Base-by-base conservation (phyloP, 306 rosid genomes). In the Acacia confusa region DNA sequence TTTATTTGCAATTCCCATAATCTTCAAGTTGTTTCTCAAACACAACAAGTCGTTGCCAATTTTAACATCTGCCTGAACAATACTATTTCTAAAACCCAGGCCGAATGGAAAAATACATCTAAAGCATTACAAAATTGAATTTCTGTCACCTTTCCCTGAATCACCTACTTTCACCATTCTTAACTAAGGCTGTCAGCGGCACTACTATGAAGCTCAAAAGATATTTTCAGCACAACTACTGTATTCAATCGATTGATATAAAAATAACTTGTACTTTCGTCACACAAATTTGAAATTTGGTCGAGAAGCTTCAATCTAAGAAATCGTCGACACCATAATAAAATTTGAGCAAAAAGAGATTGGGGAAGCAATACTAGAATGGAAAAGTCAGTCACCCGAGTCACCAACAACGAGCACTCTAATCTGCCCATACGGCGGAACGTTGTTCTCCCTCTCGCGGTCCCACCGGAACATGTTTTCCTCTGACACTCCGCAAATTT, bases 371-470 rank as follows among this genome's bases (percentile, higher is more conserved):
- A 77, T 2, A 10, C 79, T 28, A 82, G 69, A 5, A 79, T 30
- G 19, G 53, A 70, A 25, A 14, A 45, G 70, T 48, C 50, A 85
- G 32, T 57, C 44, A 92, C 97, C 97, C 84, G 97, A 87, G 79
- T 89, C 97, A 44, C 97, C 97, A 61, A 87, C 94, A 79, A 92
- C 88, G 34, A 92, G 90, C 15, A 92, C 97, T 77, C 97, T 89
- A 74, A 92, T 92, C 82, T 92, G 97, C 28, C 94, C 94, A 85
- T 80, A 87, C 10, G 88, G 94, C n/a, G 91, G 91, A 2, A 84
- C 86, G 20, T 88, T 86, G 52, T 40, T 85, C 76, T 89, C 94
- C 79, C 91, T 86, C 85, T 88, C 90, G n/a, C 94, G 92, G 72
- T 87, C 91, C 88, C 85, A 82, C 91, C 97, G 82, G 80, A 92